Evolutionary conservation across 768 basidiomycete species (phyloP), one percentile per base, ranked within the genome.

Genomic region (Lactifluus piperatus): DNA sequence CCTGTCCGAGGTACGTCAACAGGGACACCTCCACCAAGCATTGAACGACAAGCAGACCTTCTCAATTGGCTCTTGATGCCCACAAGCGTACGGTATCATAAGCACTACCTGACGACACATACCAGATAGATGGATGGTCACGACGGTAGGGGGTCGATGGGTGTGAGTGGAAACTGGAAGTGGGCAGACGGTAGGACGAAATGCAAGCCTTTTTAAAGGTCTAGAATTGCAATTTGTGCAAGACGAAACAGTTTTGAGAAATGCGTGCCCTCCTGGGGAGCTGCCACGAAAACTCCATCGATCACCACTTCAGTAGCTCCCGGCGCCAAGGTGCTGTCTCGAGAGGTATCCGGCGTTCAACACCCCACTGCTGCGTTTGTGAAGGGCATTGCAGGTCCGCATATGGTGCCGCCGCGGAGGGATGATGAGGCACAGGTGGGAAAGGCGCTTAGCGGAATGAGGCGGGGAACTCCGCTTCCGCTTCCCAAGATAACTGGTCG

Each of bases 201-300:
- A 47, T 18, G 49, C 50, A 44, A 26, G 50, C 43, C 52, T 29
- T 61, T 61, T 56, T 61, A 56, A 56, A 52, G 45, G 24, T 41
- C 37, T 51, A 30, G 36, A 56, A 61, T 61, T 61, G 54, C 49
- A 61, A 61, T 61, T 61, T 61, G 49, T 60, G 59, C 49, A 30
- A 45, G 46, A 44, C 20, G 44, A 44, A 26, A 41, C 52, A 32
- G 5, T 51, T 30, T 36, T 44, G 34, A 60, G 52, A 50, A n/a
- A 32, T 22, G 47, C 36, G 30, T 29, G 30, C 44, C 54, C 58
- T 39, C 54, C 58, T 16, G 53, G 44, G 43, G 54, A 44, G 48
- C 30, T 63, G 52, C 52, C 52, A 39, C 27, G 49, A 55, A 53
- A 16, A 29, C 29, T 60, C 44, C 43, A 63, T 63, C 62, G 62